Percentiles rank a stretch among this genome's conserved stretches.
phyloP scores from a whole-genome alignment of 2,329 filamentous ascomycete species.

The Cladophialophora chaetospira region DNA sequence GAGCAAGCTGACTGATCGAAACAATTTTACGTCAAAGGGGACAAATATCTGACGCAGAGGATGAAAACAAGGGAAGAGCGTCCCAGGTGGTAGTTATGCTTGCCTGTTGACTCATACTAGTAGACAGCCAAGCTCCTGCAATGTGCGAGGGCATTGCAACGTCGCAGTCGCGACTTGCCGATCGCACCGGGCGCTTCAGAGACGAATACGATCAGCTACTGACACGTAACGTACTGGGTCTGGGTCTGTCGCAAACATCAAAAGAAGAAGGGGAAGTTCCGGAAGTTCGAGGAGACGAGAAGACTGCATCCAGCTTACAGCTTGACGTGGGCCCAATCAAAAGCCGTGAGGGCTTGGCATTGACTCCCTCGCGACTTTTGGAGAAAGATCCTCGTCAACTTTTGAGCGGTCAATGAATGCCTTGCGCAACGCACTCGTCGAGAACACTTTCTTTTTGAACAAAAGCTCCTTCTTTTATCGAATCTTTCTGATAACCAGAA shows the following conservation, averaged over 20 bases:
- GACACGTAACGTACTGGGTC: not conserved
- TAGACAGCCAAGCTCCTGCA: not conserved
- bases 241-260: not conserved
- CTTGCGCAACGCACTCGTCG: too few relatives aligned
- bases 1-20: not conserved
- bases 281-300: not conserved
- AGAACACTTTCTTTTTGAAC: not conserved
- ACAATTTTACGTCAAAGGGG: not conserved
- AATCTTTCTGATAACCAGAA: not conserved
- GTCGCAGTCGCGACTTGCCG: not conserved
- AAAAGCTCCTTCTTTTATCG: not conserved
- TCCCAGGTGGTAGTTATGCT: not conserved
- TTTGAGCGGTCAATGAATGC: not conserved
- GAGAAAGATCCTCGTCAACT: slow-evolving; percentile 1
- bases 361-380: not conserved
- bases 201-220: not conserved
- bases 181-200: not conserved
- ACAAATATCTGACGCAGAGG: too few relatives aligned
- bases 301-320: not conserved
- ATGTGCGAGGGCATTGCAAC: not conserved
- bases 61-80: not conserved
- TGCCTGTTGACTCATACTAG: not conserved
- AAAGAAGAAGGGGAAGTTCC: not conserved
- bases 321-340: not conserved
- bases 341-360: not conserved